A percentile compares a stretch with the other conserved stretches of the same genome.
These are phyloP conservation scores for Taphrina pruni DNA, from an alignment of 1,139 yeast species.

Conservation along the genomic window DNA sequence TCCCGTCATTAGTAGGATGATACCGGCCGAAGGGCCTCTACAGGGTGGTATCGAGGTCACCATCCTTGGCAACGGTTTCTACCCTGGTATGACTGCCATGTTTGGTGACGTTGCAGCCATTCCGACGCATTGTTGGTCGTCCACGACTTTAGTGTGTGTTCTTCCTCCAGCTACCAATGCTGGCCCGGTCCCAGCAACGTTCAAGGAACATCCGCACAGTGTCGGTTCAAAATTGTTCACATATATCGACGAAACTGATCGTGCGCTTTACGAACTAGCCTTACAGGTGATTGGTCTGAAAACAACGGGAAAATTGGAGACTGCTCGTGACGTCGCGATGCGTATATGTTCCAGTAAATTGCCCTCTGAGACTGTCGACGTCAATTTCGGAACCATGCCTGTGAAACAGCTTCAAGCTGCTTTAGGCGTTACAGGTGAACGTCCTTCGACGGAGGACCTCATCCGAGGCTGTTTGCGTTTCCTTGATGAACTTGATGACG, in stretches of 20 bases:
- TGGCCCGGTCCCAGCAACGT: slow-evolving; percentile 89
- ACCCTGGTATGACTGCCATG: slow-evolving; percentile 78
- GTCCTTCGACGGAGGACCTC: slow-evolving; percentile 66
- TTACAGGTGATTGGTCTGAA: slow-evolving; percentile 91
- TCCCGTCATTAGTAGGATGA: slow-evolving; percentile 59
- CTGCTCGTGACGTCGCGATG: slow-evolving; percentile 62
- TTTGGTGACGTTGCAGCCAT: slow-evolving; percentile 84
- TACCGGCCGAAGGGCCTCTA: slow-evolving; percentile 93
- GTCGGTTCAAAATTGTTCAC: slow-evolving; percentile 70
- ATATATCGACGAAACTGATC: slow-evolving; percentile 88
- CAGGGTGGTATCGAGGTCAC: slow-evolving; percentile 97
- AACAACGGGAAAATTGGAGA: slow-evolving; percentile 92
- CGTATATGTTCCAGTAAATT: slow-evolving; percentile 28
- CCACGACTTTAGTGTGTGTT: slow-evolving; percentile 88
- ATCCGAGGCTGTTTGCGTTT: slow-evolving; percentile 63
- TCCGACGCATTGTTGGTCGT: slow-evolving; percentile 96
- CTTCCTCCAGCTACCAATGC: slow-evolving; percentile 87
- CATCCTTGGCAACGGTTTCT: slow-evolving; percentile 81
- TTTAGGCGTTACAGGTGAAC: slow-evolving; percentile 51
- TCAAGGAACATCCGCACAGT: slow-evolving; percentile 57
- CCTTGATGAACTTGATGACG: slow-evolving; percentile 65
- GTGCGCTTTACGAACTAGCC: slow-evolving; percentile 89
- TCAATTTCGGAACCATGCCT: slow-evolving; percentile 12
- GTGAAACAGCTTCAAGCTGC: slow-evolving; percentile 24
- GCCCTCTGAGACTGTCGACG: slow-evolving; percentile 30